Evolutionary conservation across 192 early-diverging fungal genomes (phyloP).

Genomic region (Podila horticola): DNA sequence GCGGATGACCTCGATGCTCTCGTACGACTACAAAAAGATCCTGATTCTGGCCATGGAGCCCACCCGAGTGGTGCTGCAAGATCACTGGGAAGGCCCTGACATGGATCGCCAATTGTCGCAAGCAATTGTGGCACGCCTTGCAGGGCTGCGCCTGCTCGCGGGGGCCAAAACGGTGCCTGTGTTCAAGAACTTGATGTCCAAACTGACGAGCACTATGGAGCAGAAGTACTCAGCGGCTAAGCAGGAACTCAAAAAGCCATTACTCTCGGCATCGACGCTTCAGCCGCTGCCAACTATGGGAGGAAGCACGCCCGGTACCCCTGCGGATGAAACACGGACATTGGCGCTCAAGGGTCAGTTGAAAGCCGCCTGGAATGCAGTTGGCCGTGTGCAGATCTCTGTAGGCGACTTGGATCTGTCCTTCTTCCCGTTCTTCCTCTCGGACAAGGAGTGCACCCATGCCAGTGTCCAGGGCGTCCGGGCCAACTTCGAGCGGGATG

Average conservation of each 20-base stretch:
- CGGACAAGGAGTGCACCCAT: constrained; percentile 50
- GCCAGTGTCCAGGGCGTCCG: constrained; percentile 38
- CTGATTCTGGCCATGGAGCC: constrained; percentile 69
- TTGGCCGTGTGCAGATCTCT: constrained; percentile 32
- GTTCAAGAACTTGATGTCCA: constrained; percentile 34
- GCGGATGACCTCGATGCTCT: constrained; percentile 62
- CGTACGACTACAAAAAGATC: constrained; percentile 84
- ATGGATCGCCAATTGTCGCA: constrained; percentile 28
- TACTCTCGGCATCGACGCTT: constrained; percentile 11
- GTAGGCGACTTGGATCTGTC: constrained; percentile 32
- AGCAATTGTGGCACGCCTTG: constrained; percentile 26
- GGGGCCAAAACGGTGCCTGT: constrained; percentile 46
- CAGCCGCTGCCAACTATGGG: constrained; percentile 3
- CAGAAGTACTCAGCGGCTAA: constrained; percentile 38
- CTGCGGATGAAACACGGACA: not conserved
- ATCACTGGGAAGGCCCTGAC: constrained; percentile 59
- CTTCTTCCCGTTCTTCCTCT: constrained; percentile 47
- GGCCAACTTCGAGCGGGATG: constrained; percentile 21
- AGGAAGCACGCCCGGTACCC: not conserved
- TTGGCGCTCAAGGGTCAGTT: not conserved
- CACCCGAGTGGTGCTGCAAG: constrained; percentile 54
- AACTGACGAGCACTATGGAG: constrained; percentile 29
- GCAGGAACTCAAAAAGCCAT: constrained; percentile 34
- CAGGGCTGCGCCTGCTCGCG: constrained; percentile 29
- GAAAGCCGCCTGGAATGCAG: constrained; percentile 24